These are phyloP conservation scores for Senna siamea DNA, from an alignment of 306 rosid species.

Conservation along the genomic window DNA sequence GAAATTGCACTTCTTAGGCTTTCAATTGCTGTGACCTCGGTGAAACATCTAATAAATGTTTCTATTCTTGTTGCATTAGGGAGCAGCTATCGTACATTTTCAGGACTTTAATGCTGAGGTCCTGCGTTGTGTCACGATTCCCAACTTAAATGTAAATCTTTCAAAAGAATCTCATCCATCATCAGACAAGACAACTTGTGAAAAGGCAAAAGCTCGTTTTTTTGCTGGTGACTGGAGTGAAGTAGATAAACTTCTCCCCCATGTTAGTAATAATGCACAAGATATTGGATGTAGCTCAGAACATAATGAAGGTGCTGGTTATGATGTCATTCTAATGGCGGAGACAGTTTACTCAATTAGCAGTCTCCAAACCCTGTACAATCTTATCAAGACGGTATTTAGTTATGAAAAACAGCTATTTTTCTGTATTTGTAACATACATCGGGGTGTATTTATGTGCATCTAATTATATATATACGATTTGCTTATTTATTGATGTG, in stretches of 20 bases:
- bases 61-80: constrained; percentile 53
- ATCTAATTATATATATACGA: too few species aligned
- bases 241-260: constrained; percentile 71
- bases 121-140: constrained; percentile 78
- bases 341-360: constrained; percentile 88
- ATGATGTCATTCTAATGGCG: constrained; percentile 93
- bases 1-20: constrained; percentile 27
- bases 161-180: constrained; percentile 35
- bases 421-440: too few species aligned
- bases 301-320: constrained; percentile 45
- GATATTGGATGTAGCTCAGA: background rate
- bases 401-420: constrained; percentile 1
- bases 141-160: constrained; percentile 71
- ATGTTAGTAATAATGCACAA: constrained; percentile 37
- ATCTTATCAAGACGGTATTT: constrained; percentile 82
- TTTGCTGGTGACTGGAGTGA: constrained; percentile 98
- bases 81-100: constrained; percentile 79
- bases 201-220: constrained; percentile 59
- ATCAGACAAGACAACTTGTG: constrained; percentile 38
- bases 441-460: too few species aligned
- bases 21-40: constrained; percentile 21
- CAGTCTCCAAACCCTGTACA: constrained; percentile 71
- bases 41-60: constrained; percentile 6
- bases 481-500: background rate
- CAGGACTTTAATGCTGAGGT: constrained; percentile 97